Evolutionary conservation across 495 filamentous ascomycete genomes (phyloP).

Genomic region (Aspergillus baeticus): DNA sequence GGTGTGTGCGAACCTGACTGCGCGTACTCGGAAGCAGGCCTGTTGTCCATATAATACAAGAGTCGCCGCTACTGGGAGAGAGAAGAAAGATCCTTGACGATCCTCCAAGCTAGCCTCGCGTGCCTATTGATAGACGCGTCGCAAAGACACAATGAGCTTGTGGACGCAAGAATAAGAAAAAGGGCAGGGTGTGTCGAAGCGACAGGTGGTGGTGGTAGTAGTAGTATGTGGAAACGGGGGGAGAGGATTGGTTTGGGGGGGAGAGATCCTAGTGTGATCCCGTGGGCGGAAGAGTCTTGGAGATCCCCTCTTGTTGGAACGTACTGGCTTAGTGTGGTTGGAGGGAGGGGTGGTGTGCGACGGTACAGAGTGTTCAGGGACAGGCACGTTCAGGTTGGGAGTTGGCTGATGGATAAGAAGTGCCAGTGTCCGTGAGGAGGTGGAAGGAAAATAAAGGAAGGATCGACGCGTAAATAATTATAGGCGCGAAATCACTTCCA

Average conservation of each 20-base stretch:
- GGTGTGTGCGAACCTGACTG: constrained; percentile 97
- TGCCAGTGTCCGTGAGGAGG: constrained; percentile 4
- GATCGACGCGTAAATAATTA: constrained; percentile 22
- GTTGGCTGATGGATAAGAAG: constrained; percentile 13
- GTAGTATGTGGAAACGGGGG: constrained; percentile 2
- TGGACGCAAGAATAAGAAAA: constrained; percentile 16
- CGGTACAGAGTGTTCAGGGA: neutral
- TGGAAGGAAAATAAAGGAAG: constrained; percentile 20
- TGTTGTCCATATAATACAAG: constrained; percentile 69
- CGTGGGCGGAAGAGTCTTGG: constrained; percentile 13
- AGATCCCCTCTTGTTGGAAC: constrained; percentile 20
- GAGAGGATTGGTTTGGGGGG: constrained; percentile 15
- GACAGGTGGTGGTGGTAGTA: too few species aligned
- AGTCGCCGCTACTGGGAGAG: constrained; percentile 23
- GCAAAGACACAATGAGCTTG: constrained; percentile 30
- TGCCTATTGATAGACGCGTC: constrained; percentile 29
- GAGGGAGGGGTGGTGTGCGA: constrained; percentile 2
- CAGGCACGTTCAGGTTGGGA: constrained; percentile 11
- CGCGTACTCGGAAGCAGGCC: constrained; percentile 88
- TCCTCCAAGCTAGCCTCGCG: constrained; percentile 26
- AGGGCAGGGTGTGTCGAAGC: constrained; percentile 17
- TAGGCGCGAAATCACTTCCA: constrained; percentile 18
- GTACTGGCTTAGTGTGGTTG: constrained; percentile 22
- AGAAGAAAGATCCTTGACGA: constrained; percentile 19
- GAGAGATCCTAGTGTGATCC: constrained; percentile 16